phyloP scores from a whole-genome alignment of 495 filamentous ascomycete species.

The Xylaria nigripes region DNA sequence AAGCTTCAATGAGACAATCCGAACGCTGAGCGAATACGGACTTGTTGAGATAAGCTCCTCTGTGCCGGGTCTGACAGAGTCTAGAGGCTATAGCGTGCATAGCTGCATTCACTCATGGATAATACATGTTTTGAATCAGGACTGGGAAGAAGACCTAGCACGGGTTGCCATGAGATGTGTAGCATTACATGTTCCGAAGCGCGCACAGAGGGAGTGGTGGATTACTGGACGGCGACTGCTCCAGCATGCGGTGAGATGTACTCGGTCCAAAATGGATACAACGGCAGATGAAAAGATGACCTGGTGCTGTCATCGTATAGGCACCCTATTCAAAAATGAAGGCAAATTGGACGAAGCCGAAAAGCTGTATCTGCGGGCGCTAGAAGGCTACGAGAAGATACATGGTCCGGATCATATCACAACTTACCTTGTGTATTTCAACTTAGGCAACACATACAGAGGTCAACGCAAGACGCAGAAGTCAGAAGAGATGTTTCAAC shows the following conservation, averaged over 20 bases:
- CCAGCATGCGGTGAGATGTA: no score
- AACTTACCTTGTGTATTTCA: neutral
- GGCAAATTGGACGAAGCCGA: neutral
- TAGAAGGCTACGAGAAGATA: neutral
- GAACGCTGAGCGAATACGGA: conserved; percentile 21
- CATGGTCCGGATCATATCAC: neutral
- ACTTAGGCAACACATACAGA: no score
- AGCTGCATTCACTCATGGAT: conserved; percentile 35
- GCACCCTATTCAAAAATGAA: no score
- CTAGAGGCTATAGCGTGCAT: conserved; percentile 33
- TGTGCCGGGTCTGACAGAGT: conserved; percentile 14
- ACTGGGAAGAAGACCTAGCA: neutral
- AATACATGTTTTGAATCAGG: conserved; percentile 24
- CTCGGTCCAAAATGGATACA: no score
- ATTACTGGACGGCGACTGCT: no score
- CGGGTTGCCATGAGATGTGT: no score
- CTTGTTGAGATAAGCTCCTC: conserved; percentile 22
- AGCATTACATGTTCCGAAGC: no score
- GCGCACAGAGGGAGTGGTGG: no score
- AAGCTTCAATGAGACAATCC: conserved; percentile 16
- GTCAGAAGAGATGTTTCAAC: no score
- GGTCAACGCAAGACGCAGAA: no score
- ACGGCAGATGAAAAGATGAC: no score
- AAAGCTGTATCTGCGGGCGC: neutral
- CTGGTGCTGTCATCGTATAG: no score